Conservation (phyloP, 2,329 filamentous ascomycete species). For the Fusarium keratoplasticum region DNA sequence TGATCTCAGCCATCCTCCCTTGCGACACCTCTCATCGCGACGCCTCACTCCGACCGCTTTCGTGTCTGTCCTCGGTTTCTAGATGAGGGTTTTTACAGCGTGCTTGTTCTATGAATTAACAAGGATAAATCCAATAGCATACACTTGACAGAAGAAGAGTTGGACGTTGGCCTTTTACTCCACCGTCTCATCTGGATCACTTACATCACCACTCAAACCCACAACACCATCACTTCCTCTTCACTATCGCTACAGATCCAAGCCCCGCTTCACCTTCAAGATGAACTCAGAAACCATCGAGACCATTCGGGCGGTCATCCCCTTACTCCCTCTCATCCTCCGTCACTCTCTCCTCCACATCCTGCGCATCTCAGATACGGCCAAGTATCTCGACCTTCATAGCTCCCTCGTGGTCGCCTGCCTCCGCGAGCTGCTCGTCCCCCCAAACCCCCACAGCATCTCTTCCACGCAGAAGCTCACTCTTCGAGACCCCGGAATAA, state of each 20-base stretch:
- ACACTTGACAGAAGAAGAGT: neutral
- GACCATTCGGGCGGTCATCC: conserved; percentile 53
- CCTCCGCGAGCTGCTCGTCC: conserved; percentile 72
- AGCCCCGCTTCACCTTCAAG: neutral
- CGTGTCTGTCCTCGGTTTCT: neutral
- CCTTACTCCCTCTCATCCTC: conserved; percentile 71
- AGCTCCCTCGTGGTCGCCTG: conserved; percentile 79
- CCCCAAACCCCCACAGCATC: conserved; percentile 62
- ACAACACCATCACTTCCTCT: neutral
- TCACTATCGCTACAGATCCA: neutral
- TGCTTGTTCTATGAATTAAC: neutral
- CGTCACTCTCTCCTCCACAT: conserved; percentile 72
- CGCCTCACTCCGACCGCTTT: neutral
- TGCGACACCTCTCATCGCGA: neutral
- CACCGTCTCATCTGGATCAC: conserved; percentile 9
- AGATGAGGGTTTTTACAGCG: neutral
- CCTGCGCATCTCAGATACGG: conserved; percentile 75
- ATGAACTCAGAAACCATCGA: conserved; percentile 31
- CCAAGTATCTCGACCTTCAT: conserved; percentile 81
- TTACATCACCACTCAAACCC: conserved; percentile 11
- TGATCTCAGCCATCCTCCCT: neutral
- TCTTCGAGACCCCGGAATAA: conserved; percentile 73
- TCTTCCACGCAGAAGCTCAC: conserved; percentile 72
- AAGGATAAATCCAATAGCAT: neutral
- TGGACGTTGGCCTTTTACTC: neutral